Conservation (phyloP, 805 yeast genomes). For the Wickerhamiella cacticola region DNA sequence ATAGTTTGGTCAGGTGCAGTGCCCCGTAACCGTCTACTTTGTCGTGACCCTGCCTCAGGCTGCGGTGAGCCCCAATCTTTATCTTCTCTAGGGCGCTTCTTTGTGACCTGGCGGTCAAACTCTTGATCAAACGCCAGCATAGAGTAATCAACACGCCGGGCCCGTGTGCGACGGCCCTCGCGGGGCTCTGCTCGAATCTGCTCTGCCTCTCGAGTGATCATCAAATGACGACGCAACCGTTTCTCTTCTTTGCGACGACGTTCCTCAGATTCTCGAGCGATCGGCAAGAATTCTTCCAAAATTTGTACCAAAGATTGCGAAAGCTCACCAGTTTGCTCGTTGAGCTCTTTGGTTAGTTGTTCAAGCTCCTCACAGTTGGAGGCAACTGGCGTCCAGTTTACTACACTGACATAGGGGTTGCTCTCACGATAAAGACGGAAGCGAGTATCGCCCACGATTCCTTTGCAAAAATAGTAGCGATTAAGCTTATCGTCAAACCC, state of each 20-base stretch:
- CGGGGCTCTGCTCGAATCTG: constrained; percentile 23
- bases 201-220: constrained; percentile 18
- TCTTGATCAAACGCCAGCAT: constrained; percentile 13
- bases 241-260: constrained; percentile 16
- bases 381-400: constrained; percentile 30
- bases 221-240: constrained; percentile 17
- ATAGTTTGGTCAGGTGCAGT: not conserved
- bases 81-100: constrained; percentile 51
- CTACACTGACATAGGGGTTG: constrained; percentile 25
- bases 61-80: constrained; percentile 25
- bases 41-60: constrained; percentile 9
- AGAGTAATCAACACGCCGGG: constrained; percentile 20
- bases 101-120: constrained; percentile 27
- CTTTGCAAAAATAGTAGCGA: constrained; percentile 21
- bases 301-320: constrained; percentile 16
- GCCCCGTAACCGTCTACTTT: constrained; percentile 12
- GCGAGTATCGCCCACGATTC: constrained; percentile 24
- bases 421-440: constrained; percentile 29
- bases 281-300: constrained; percentile 19
- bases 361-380: constrained; percentile 22
- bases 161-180: constrained; percentile 27
- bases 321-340: constrained; percentile 9
- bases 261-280: constrained; percentile 19
- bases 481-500: constrained; percentile 20
- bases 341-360: constrained; percentile 16